Percentiles rank a stretch among this genome's conserved stretches.
phyloP scores from a whole-genome alignment of 768 basidiomycete genomes.

The Boletus coccyginus region DNA sequence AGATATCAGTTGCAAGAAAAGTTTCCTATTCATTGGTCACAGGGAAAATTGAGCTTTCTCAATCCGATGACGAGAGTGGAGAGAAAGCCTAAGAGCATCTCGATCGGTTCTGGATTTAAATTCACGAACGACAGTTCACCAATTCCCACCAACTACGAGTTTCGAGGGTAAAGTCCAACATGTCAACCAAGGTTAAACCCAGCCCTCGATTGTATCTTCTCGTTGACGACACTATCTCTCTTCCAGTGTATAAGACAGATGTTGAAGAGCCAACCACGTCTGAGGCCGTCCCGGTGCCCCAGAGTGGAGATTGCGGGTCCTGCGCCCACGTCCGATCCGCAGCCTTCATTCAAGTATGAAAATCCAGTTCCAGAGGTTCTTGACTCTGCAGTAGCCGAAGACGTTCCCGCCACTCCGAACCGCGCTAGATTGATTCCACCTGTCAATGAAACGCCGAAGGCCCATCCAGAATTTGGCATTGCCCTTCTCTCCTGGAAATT shows the following conservation, averaged over 20 bases:
- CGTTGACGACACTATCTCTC: neutral
- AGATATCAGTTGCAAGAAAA: slow-evolving; percentile 8
- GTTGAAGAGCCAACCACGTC: slow-evolving; percentile 14
- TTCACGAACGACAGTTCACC: slow-evolving; percentile 23
- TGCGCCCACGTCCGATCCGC: neutral
- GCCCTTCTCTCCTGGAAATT: neutral
- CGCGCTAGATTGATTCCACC: neutral
- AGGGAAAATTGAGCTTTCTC: slow-evolving; percentile 32
- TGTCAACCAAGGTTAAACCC: slow-evolving; percentile 26
- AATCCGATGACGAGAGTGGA: slow-evolving; percentile 13
- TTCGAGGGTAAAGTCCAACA: slow-evolving; percentile 35
- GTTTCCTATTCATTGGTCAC: neutral
- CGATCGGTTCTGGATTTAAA: slow-evolving; percentile 26
- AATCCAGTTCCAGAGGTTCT: neutral
- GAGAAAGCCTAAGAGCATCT: slow-evolving; percentile 22
- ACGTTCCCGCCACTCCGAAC: neutral
- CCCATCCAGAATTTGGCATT: neutral
- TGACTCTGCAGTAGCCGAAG: neutral
- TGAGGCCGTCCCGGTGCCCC: neutral
- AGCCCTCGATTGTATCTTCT: neutral
- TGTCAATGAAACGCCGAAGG: neutral
- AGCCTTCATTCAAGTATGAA: neutral
- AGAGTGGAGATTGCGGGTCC: neutral
- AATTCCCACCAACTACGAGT: slow-evolving; percentile 18
- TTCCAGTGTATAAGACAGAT: slow-evolving; percentile 30